phyloP scores from a whole-genome alignment of 768 basidiomycete species.

The Collybia sordida region DNA sequence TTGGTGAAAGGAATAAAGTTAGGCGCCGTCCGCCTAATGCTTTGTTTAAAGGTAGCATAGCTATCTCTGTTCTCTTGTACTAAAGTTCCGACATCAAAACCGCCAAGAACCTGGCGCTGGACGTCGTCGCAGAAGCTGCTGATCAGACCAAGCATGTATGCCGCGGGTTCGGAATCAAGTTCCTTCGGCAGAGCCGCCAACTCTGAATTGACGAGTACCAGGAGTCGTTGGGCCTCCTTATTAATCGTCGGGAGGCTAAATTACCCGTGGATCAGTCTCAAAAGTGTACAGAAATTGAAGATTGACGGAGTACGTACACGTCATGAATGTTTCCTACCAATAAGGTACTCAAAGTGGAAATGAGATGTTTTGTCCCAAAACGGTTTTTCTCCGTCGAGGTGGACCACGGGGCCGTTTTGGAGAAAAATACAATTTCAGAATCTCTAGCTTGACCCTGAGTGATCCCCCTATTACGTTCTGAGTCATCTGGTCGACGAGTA shows the following conservation, averaged over 20 bases:
- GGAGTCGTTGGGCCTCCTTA: slow-evolving; percentile 18
- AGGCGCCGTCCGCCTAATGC: slow-evolving; percentile 32
- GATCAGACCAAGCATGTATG: slow-evolving; percentile 33
- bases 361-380: slow-evolving; percentile 36
- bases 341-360: slow-evolving; percentile 30
- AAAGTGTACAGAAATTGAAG: no score
- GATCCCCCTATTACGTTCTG: slow-evolving; percentile 28
- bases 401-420: slow-evolving; percentile 33
- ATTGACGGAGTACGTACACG: slow-evolving; percentile 17
- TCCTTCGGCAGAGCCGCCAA: slow-evolving; percentile 25
- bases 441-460: slow-evolving; percentile 29
- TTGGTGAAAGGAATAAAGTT: slow-evolving; percentile 29
- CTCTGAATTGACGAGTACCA: slow-evolving; percentile 24
- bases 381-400: slow-evolving; percentile 19
- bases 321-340: slow-evolving; percentile 35
- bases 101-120: slow-evolving; percentile 25
- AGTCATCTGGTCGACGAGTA: slow-evolving; percentile 41
- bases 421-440: slow-evolving; percentile 35
- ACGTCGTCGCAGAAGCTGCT: slow-evolving; percentile 31
- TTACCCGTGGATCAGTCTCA: neutral
- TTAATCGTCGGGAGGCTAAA: slow-evolving; percentile 29
- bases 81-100: slow-evolving; percentile 18
- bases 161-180: slow-evolving; percentile 32
- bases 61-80: slow-evolving; percentile 29
- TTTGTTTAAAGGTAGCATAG: slow-evolving; percentile 25